A percentile compares a stretch with the other conserved stretches of the same genome.
These are phyloP conservation scores for Pythium brassicae DNA, from an alignment of 352 stramenopile genomes.

Conservation along the genomic window DNA sequence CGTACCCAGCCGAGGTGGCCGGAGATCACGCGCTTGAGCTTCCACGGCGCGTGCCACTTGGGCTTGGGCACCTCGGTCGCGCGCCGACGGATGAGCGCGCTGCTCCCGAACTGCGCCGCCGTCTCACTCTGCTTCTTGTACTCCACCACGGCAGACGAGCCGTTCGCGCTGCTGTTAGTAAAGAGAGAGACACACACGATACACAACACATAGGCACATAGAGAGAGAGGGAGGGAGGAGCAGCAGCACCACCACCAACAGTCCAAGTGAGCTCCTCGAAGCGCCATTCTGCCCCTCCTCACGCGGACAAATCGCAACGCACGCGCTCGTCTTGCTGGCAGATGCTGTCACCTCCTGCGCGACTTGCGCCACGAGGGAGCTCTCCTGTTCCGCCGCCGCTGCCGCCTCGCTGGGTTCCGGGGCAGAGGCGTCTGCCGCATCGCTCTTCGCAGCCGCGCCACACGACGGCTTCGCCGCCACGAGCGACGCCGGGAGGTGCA, in stretches of 20 bases:
- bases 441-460: slow-evolving; percentile 4
- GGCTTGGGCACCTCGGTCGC: slow-evolving; percentile 92
- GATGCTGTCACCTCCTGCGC: slow-evolving; percentile 45
- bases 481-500: slow-evolving; percentile 53
- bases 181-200: too few species aligned
- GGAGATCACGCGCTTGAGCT: slow-evolving; percentile 95
- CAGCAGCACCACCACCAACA: background rate
- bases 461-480: slow-evolving; percentile 23
- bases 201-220: slow-evolving; percentile 9
- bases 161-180: slow-evolving; percentile 15
- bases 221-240: too few species aligned
- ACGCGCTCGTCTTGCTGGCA: slow-evolving; percentile 45
- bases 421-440: slow-evolving; percentile 3
- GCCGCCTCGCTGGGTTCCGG: background rate
- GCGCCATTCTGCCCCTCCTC: background rate
- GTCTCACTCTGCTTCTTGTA: slow-evolving; percentile 57
- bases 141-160: slow-evolving; percentile 41
- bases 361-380: slow-evolving; percentile 48
- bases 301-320: slow-evolving; percentile 10
- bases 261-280: background rate
- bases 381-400: slow-evolving; percentile 2
- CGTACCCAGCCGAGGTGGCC: slow-evolving; percentile 97
- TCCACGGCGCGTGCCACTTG: slow-evolving; percentile 99
- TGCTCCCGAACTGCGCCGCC: slow-evolving; percentile 46
- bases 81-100: slow-evolving; percentile 70